Evolutionary conservation across 176 grass and related monocot species (phyloP), one percentile per base, ranked within the genome.

Genomic region (Dendrocalamus sinicus): DNA sequence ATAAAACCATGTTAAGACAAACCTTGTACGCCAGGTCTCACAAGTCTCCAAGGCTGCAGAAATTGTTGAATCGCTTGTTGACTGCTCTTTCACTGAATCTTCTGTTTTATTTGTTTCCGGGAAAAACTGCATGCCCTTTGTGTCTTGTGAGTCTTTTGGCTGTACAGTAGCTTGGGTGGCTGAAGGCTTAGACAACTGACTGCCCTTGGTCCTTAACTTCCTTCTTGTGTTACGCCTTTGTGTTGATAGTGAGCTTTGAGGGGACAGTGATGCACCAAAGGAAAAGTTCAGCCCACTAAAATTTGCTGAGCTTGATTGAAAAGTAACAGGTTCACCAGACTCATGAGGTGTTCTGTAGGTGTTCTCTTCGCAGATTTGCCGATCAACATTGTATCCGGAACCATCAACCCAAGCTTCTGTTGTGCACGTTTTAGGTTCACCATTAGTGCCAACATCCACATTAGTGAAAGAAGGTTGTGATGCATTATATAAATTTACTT

Each of bases 1-100:
- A 73, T 83, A 46, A 80, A 84, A 48, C 61, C 17, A 72, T 67
- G 32, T 86, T 60, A 3, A 16, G 35, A 83, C 72, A 80, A 72
- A 99, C 97, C 97, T 99, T 45, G 86, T 86, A 72, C 97, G 97
- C 97, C 93, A 99, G 76, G 91, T 91, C 74, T 99, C 88, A 86
- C 97, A 96, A 68, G 72, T 75, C 80, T 92, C 90, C 75, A 91
- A 45, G 9, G 77, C 90, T 15, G 67, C 78, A 77, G 74, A 78
- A 84, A 52, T 67, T 37, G 86, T 86, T 64, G 45, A 76, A 86
- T 77, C 79, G 90, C 30, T 45, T 15, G 41, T 57, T 68, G 58
- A 9, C 32, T 88, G 72, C 60, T 85, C 76, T 58, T 84, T 76
- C 39, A 68, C 66, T 67, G 78, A 50, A n/a, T 89, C 60, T 63